A percentile compares a stretch with the other conserved stretches of the same genome.
phyloP scores from a whole-genome alignment of 495 filamentous ascomycete genomes.

The Achaetomiella virescens region DNA sequence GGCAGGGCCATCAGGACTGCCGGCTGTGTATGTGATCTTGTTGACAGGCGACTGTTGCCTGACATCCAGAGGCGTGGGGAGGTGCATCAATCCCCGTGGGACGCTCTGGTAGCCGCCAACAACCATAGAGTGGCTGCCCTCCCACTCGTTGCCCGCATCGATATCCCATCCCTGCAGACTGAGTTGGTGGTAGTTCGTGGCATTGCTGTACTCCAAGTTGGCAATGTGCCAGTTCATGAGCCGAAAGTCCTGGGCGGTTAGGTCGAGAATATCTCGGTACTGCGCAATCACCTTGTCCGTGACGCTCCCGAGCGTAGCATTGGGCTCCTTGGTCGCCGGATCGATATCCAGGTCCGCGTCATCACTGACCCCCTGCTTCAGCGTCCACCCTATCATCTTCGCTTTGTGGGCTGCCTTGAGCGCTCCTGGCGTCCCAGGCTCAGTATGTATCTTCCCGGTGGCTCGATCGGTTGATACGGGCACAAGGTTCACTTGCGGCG shows the following conservation, averaged over 20 bases:
- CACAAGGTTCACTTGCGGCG: constrained; percentile 46
- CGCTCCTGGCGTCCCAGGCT: constrained; percentile 51
- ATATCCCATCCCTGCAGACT: constrained; percentile 94
- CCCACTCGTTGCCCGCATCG: constrained; percentile 95
- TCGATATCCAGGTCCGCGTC: constrained; percentile 72
- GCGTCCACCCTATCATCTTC: constrained; percentile 70
- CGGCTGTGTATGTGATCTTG: constrained; percentile 58
- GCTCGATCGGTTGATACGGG: constrained; percentile 54
- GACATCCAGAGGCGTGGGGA: constrained; percentile 74
- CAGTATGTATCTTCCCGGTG: constrained; percentile 53
- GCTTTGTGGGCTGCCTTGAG: constrained; percentile 63
- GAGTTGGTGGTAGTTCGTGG: constrained; percentile 73
- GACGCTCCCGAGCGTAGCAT: constrained; percentile 76
- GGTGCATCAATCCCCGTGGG: constrained; percentile 69
- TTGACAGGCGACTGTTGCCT: constrained; percentile 62
- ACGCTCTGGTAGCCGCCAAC: constrained; percentile 90
- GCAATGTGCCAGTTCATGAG: constrained; percentile 97
- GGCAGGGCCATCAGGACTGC: constrained; percentile 35
- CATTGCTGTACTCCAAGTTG: constrained; percentile 96
- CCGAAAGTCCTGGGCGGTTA: constrained; percentile 79
- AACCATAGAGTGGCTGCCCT: constrained; percentile 86
- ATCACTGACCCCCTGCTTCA: constrained; percentile 58
- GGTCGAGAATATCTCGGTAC: constrained; percentile 74
- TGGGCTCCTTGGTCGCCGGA: constrained; percentile 46
- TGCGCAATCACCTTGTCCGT: constrained; percentile 86